Evolutionary conservation across 1,284 basidiomycete species (phyloP).

Genomic region (Amylostereum areolatum): DNA sequence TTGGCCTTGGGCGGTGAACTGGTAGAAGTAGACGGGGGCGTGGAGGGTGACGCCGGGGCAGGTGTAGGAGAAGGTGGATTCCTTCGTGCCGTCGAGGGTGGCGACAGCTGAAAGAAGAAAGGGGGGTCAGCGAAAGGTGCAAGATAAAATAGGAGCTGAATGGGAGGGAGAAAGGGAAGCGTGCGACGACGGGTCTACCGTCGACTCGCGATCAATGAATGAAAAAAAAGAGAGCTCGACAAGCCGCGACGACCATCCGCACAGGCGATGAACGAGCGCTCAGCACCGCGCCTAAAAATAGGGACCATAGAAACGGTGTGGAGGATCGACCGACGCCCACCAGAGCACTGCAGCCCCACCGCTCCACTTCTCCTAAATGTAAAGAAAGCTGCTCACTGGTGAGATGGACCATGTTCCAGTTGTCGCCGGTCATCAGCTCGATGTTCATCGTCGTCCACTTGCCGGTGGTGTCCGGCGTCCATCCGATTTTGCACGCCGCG

Average conservation of each 20-base stretch:
- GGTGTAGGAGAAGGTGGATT: constrained; percentile 44
- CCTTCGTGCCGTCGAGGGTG: constrained; percentile 54
- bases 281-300: too few species aligned
- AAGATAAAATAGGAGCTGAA: constrained; percentile 1
- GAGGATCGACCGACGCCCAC: too few species aligned
- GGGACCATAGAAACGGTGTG: too few species aligned
- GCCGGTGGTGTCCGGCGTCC: constrained; percentile 50
- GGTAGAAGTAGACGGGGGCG: constrained; percentile 70
- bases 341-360: too few species aligned
- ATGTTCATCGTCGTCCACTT: constrained; percentile 64
- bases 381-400: constrained; percentile 41
- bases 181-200: neutral
- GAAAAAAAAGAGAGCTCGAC: too few species aligned
- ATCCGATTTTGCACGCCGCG: constrained; percentile 43
- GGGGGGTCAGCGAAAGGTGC: neutral
- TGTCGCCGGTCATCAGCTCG: constrained; percentile 76
- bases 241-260: too few species aligned
- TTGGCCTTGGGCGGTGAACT: constrained; percentile 45
- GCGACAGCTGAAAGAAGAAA: constrained; percentile 42
- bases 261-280: too few species aligned
- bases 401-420: constrained; percentile 64
- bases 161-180: neutral
- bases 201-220: too few species aligned
- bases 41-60: constrained; percentile 55
- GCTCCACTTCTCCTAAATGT: neutral